A percentile compares a stretch with the other conserved stretches of the same genome.
phyloP scores from a whole-genome alignment of 2,329 filamentous ascomycete genomes.

The Cordyceps cicadae region DNA sequence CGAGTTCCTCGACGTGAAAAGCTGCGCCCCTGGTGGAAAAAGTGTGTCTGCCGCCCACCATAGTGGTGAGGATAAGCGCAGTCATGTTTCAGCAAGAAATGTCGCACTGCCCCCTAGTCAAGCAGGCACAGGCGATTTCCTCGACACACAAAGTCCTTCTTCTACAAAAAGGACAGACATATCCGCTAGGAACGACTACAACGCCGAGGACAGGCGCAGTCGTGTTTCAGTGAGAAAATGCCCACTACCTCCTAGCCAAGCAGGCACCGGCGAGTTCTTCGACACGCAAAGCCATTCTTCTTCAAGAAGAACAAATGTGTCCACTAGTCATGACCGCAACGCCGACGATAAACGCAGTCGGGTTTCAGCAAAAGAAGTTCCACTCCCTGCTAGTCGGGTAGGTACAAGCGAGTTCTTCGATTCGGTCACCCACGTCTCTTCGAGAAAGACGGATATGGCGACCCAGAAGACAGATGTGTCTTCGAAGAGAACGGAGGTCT shows the following conservation, averaged over 20 bases:
- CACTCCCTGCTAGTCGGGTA: neutral
- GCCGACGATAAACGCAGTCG: constrained; percentile 14
- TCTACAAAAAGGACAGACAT: neutral
- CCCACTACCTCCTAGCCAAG: neutral
- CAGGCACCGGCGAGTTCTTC: neutral
- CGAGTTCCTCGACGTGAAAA: neutral
- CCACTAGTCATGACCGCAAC: neutral
- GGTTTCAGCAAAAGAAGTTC: constrained; percentile 17
- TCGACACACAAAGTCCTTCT: neutral
- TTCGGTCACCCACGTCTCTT: constrained; percentile 16
- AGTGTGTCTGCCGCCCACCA: too few species aligned
- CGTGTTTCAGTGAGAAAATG: constrained; percentile 17
- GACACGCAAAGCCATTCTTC: neutral
- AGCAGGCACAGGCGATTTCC: neutral
- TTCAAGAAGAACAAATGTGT: neutral
- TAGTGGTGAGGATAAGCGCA: constrained; percentile 10
- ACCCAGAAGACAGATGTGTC: constrained; percentile 32
- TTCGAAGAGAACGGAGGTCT: neutral
- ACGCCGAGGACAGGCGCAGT: constrained; percentile 12
- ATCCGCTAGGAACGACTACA: neutral
- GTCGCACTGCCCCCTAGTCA: neutral
- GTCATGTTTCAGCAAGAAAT: constrained; percentile 18
- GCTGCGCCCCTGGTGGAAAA: neutral
- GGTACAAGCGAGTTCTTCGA: constrained; percentile 2
- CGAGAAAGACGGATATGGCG: constrained; percentile 31